Percentiles rank a stretch among this genome's conserved stretches.
phyloP scores from a whole-genome alignment of 257 asterid species.

The Anisodus acutangulus region DNA sequence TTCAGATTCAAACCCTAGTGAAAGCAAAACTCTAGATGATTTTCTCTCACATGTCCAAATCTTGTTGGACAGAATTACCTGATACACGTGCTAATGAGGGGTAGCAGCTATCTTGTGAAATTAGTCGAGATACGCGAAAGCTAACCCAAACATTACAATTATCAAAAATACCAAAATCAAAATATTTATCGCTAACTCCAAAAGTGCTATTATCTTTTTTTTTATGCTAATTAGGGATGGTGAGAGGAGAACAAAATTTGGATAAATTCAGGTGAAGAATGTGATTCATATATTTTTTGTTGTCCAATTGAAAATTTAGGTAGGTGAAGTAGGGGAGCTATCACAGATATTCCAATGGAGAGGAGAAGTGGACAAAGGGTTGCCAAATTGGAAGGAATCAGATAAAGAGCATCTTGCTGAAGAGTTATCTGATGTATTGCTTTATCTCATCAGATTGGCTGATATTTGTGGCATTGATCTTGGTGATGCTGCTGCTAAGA shows the following conservation, averaged over 20 bases:
- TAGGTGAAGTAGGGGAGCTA: constrained; percentile 67
- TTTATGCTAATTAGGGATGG: neutral
- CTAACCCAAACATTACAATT: too few relatives aligned
- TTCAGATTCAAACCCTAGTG: neutral
- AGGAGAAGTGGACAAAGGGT: constrained; percentile 66
- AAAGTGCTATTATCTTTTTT: neutral
- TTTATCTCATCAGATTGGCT: constrained; percentile 60
- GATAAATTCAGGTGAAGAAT: neutral
- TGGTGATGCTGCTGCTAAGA: constrained; percentile 52
- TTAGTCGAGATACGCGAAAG: too few relatives aligned
- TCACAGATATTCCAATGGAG: constrained; percentile 72
- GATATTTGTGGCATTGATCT: constrained; percentile 70
- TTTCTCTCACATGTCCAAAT: neutral
- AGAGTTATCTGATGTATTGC: constrained; percentile 65
- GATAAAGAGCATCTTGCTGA: constrained; percentile 68
- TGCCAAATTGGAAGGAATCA: constrained; percentile 63
- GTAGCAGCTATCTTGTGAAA: too few relatives aligned
- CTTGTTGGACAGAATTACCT: neutral
- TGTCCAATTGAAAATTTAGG: constrained; percentile 35
- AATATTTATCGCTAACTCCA: neutral
- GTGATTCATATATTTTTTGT: neutral
- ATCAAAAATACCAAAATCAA: too few relatives aligned
- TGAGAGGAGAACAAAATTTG: neutral
- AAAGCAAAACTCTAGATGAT: neutral
- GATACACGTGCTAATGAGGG: too few relatives aligned